Evolutionary conservation across 495 filamentous ascomycete genomes (phyloP), one percentile per base, ranked within the genome.

Genomic region (Trichoderma asperelloides): DNA sequence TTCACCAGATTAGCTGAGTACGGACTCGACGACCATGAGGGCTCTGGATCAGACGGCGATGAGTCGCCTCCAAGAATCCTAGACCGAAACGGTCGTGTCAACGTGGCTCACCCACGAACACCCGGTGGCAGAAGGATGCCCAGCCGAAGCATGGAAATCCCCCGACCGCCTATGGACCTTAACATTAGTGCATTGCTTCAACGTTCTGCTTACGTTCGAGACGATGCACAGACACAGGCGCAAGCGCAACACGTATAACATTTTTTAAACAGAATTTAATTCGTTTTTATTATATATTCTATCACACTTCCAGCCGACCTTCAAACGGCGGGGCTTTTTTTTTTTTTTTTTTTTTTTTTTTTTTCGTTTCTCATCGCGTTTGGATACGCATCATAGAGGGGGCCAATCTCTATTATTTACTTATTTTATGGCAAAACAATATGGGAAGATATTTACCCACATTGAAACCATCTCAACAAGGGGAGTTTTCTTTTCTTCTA

Each of bases 1-100:
- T 98, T 98, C 72, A 83, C 88, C 0, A 85, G 80, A 9, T 69
- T 82, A 21, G 78, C 78, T 11, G 74, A 74, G 16, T 47, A 65
- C n/a, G 64, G 64, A 3, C 45, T 57, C 3, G 67, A 75, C 2
- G 76, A 78, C 27, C 74, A 79, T 51, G 76, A 77, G 13, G 55
- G 55, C 25, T 60, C 55, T 13, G 55, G 55, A 27, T 78, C 77
- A 47, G 71, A 75, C 37, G 74, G 77, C 70, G 70, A 77, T 25
- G 76, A 75, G 2, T 73, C 77, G 47, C 76, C 74, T 1, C 75
- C 76, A 21, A 65, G 81, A 64, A 72, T 80, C 18, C 70, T 71
- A 33, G 78, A 81, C 39, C 75, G 80, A 11, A 69, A 74, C 11
- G 80, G 81, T 3, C 70, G 83, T 1, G 84, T 86, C 37, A 85